Evolutionary conservation across 257 asterid species (phyloP), one percentile per base, ranked within the genome.

Genomic region (Fraxinus americana): DNA sequence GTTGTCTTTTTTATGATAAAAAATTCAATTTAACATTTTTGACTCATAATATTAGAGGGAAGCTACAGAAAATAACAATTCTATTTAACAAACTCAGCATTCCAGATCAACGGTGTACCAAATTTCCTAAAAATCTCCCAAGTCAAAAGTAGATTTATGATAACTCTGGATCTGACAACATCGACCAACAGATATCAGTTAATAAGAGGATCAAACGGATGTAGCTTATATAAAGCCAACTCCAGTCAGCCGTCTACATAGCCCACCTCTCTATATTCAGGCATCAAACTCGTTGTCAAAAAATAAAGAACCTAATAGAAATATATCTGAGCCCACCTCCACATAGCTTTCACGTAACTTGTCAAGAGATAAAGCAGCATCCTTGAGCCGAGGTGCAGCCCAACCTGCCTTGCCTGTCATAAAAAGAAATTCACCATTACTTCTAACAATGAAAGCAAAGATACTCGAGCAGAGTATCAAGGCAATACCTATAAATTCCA

Each of bases 301-400:
- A 59, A 12, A 21, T 36, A 38, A 70, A 36, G 73, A 23, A 70
- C 4, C 27, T 17, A 70, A 10, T 7, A 43, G 45, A 30, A 74
- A 67, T 81, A 74, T 38, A 57, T 41, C 38, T 17, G 72, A 75
- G 34, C 83, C 39, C 73, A 95, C 98, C 97, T 95, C 99, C 54
- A 93, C 81, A 80, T 95, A 95, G 82, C 94, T 72, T 86, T 93
- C 99, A 39, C 96, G 97, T 79, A 93, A 85, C 84, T 89, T 96
- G 83, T 93, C 99, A 63, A 84, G 88, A 50, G 99, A 92, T 67
- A 96, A 87, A 81, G 87, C 89, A 76, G 99, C 97, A 91, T 96
- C 99, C 88, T 93, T 96, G 72, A 96, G 98, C 77, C 99, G 92
- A 78, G 99, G 97, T 68, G 98, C 98, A 77, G 98, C 98, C 98